Conservation (phyloP, 139 green algal genomes). For the Gonium pectorale region DNA sequence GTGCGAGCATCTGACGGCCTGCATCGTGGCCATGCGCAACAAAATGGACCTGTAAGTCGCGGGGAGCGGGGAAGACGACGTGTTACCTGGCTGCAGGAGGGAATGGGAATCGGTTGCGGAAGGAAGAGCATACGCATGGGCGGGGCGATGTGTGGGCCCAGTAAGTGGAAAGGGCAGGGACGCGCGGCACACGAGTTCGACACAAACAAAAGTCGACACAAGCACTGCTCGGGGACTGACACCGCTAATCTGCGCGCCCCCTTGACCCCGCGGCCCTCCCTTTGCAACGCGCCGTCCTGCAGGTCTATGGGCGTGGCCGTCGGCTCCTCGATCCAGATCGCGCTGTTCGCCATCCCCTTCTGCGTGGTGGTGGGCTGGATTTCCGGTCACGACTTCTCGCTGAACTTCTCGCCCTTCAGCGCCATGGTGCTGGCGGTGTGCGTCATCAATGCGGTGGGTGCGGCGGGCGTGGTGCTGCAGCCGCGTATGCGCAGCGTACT, state of each 20-base stretch:
- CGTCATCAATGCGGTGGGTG: constrained; percentile 76
- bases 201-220: no score
- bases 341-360: constrained; percentile 88
- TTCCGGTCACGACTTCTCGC: constrained; percentile 74
- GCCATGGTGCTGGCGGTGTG: constrained; percentile 59
- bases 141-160: no score
- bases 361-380: constrained; percentile 84
- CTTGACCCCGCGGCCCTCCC: no score
- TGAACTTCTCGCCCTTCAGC: constrained; percentile 80
- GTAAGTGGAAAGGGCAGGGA: no score
- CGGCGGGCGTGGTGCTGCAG: neutral
- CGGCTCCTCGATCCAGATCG: constrained; percentile 89
- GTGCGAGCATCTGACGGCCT: constrained; percentile 90
- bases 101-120: no score
- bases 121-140: neutral
- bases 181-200: no score
- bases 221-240: no score
- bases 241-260: no score
- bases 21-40: constrained; percentile 89
- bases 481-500: neutral
- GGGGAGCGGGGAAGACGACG: no score
- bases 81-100: no score
- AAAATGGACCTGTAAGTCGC: constrained; percentile 89
- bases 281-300: no score
- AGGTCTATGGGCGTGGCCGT: constrained; percentile 73